Base-by-base conservation (phyloP, 2,329 filamentous ascomycete species). In the Colletotrichum somersetense region DNA sequence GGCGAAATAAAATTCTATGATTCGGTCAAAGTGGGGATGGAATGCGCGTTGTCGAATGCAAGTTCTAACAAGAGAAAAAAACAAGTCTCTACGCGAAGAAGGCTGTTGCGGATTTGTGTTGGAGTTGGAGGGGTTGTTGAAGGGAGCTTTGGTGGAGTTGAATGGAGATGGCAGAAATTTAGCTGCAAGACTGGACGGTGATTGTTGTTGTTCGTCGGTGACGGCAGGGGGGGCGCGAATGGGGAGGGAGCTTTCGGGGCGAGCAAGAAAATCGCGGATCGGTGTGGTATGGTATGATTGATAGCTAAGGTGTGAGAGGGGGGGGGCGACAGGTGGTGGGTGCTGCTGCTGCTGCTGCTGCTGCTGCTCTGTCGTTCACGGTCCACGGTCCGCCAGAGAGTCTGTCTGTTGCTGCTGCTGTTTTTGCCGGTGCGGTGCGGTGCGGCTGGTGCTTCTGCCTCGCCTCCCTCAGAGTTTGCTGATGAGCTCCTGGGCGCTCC, bases 131-230 rank as follows among this genome's bases (percentile, higher is more conserved):
- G 67, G 71, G 66, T 71, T 71, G 71, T 71, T 62, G 71, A 71
- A 30, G 42, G 66, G 66, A 71, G 71, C 71, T 73, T 66, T 57
- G 71, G 71, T 71, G 71, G 62, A 71, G 71, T 67, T 73, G 67
- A 67, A 73, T 73, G 71, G 67, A 71, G 67, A 62, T 71, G 71
- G 67, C 71, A 73, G 71, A 73, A 73, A 73, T 73, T 73, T 73
- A 73, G 71, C 48, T 64, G 38, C 35, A 71, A 67, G 71, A 56
- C 59, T 66, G 59, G 63, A 71, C 53, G 46, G 70, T 64, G 61
- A 66, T 71, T 73, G 66, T 71, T 74, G 73, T 73, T 67, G 67
- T 69, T 68, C 61, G 72, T 66, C 71, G 71, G 67, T 71, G 66
- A 71, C 71, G 62, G 71, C 57, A 71, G 66, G 55, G 53, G 16